Base-by-base conservation (phyloP, 345 rosid genomes). In the Arabidopsis thaliana region DNA sequence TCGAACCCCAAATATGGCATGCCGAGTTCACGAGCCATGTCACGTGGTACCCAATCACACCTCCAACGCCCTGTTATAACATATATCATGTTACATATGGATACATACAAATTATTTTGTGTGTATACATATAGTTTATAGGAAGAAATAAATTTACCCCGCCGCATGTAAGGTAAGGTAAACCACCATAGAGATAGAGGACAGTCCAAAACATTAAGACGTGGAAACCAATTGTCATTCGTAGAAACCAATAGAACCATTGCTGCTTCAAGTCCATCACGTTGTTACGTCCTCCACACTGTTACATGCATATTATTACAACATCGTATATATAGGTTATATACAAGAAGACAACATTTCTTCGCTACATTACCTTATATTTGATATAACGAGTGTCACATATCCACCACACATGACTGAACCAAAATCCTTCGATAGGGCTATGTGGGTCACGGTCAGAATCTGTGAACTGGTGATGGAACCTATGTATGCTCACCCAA, bases 401-500 rank as follows among this genome's bases (percentile, higher is more conserved):
- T 32, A 89, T 76, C 97, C 98, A 91, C 65, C 65, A 80, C 67
- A 89, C 67, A 72, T 93, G 97, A 72, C 97, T 91, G 55, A 87
- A 88, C 95, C 89, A 89, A 67, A 93, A 88, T 40, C 98, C 98
- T 82, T 85, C 91, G 53, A 71, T 71, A 51, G 98, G 97, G 74
- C 97, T 91, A 75, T 91, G 97, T 12, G 97, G 98, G 67, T 93
- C 98, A 37, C 86, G 86, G 14, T 89, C 89, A 1, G 96, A 84
- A 82, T 91, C 97, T 37, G 90, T 82, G 74, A 87, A 88, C 77
- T 87, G 85, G 75, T 93, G 97, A 56, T 93, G 97, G 62, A 87
- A 86, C 78, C 98, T 86, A 68, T 93, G 98, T 13, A 88, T 87
- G 84, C 98, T 91, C 51, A 89, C 97, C 97, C 97, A 93, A 60